phyloP scores from a whole-genome alignment of 345 rosid species.

The Kernera saxatilis region DNA sequence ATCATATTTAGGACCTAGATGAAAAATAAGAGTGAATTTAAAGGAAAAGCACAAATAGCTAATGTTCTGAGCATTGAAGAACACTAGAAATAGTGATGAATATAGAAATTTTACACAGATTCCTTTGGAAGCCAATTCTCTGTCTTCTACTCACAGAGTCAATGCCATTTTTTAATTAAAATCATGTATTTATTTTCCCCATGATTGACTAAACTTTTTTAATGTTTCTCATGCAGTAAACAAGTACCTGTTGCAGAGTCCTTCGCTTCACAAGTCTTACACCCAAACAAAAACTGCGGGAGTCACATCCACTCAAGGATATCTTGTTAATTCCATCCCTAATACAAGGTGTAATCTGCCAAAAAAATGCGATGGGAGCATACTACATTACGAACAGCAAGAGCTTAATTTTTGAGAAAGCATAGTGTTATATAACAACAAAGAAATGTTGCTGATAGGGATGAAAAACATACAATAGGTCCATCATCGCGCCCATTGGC shows the following conservation, averaged over 20 bases:
- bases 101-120: background rate
- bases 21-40: background rate
- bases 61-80: background rate
- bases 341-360: conserved; percentile 61
- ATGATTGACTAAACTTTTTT: background rate
- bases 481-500: conserved; percentile 99
- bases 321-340: conserved; percentile 87
- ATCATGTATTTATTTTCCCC: background rate
- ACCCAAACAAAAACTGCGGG: conserved; percentile 84
- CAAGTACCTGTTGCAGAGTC: conserved; percentile 69
- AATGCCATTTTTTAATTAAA: background rate
- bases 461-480: conserved; percentile 60
- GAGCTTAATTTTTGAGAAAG: background rate
- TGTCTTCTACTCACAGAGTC: background rate
- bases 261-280: conserved; percentile 78
- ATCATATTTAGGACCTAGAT: conserved; percentile 67
- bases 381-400: background rate
- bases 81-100: background rate
- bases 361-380: conserved; percentile 5
- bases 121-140: background rate
- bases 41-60: background rate
- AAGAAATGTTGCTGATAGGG: background rate
- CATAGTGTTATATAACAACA: background rate
- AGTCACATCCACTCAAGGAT: conserved; percentile 69
- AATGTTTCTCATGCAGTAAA: background rate